Evolutionary conservation across 169 alveolate genomes (phyloP).

Genomic region (Cryptosporidium canis): DNA sequence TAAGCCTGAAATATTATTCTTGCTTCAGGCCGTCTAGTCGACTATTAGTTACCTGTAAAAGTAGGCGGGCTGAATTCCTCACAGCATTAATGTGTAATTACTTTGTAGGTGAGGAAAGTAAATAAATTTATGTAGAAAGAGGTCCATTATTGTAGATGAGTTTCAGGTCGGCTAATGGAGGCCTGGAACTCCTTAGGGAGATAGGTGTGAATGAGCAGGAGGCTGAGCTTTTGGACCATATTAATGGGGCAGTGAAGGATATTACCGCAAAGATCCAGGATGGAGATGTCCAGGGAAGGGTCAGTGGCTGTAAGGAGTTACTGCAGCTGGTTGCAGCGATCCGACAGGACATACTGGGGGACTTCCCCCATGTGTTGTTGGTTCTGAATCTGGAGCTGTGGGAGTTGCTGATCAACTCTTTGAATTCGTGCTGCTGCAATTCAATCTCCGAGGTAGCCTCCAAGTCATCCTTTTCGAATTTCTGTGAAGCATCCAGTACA

Average conservation of each 20-base stretch:
- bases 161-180: neutral
- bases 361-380: slow-evolving; percentile 14
- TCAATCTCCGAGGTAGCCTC: neutral
- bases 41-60: slow-evolving; percentile 19
- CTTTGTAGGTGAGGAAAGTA: neutral
- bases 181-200: slow-evolving; percentile 8
- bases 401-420: slow-evolving; percentile 34
- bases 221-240: slow-evolving; percentile 11
- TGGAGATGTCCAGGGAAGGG: neutral
- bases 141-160: neutral
- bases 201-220: slow-evolving; percentile 34
- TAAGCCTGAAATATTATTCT: neutral
- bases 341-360: slow-evolving; percentile 38
- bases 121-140: neutral
- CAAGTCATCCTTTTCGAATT: neutral
- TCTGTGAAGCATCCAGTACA: neutral
- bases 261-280: slow-evolving; percentile 13
- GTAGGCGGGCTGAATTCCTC: neutral
- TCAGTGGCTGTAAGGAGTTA: slow-evolving; percentile 12
- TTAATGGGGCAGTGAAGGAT: slow-evolving; percentile 14
- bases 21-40: slow-evolving; percentile 21
- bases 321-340: slow-evolving; percentile 42
- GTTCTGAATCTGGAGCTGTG: slow-evolving; percentile 4
- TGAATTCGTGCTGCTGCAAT: slow-evolving; percentile 28
- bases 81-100: neutral